These are phyloP conservation scores for Astraeus odoratus DNA, from an alignment of 768 basidiomycete species.

Conservation along the genomic window DNA sequence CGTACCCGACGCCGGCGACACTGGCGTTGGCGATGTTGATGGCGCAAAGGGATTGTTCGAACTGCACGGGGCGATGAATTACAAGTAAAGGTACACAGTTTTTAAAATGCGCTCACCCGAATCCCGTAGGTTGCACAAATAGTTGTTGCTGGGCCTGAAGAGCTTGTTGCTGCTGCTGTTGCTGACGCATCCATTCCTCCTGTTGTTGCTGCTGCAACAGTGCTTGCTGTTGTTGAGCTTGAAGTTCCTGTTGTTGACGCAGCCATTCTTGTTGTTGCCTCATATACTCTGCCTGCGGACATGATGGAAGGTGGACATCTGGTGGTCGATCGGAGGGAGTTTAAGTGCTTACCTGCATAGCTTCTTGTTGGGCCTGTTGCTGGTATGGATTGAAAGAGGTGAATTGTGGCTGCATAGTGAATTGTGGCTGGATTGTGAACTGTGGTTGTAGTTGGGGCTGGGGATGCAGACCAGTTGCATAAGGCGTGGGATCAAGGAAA, in stretches of 20 bases:
- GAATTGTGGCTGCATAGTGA: slow-evolving; percentile 72
- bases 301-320: neutral
- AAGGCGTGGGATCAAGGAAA: slow-evolving; percentile 52
- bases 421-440: slow-evolving; percentile 60
- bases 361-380: slow-evolving; percentile 89
- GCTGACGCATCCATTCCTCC: slow-evolving; percentile 56
- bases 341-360: slow-evolving; percentile 45
- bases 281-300: slow-evolving; percentile 33
- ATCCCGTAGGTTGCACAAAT: slow-evolving; percentile 66
- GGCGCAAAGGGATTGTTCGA: slow-evolving; percentile 95
- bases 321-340: neutral
- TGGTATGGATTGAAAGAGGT: slow-evolving; percentile 93
- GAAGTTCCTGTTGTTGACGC: slow-evolving; percentile 54
- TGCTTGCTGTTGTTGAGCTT: slow-evolving; percentile 36
- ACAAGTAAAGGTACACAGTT: slow-evolving; percentile 1
- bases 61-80: slow-evolving; percentile 36
- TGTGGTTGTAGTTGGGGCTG: slow-evolving; percentile 26
- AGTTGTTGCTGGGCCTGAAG: slow-evolving; percentile 40
- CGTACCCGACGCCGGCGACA: slow-evolving; percentile 29
- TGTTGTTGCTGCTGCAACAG: slow-evolving; percentile 42
- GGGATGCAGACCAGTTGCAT: slow-evolving; percentile 49
- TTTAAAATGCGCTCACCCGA: slow-evolving; percentile 43
- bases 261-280: slow-evolving; percentile 63
- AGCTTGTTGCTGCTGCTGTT: slow-evolving; percentile 60
- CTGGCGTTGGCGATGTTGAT: slow-evolving; percentile 23